Conservation (phyloP, 1,139 yeast species). For the Saccharomyces pastorianus region DNA sequence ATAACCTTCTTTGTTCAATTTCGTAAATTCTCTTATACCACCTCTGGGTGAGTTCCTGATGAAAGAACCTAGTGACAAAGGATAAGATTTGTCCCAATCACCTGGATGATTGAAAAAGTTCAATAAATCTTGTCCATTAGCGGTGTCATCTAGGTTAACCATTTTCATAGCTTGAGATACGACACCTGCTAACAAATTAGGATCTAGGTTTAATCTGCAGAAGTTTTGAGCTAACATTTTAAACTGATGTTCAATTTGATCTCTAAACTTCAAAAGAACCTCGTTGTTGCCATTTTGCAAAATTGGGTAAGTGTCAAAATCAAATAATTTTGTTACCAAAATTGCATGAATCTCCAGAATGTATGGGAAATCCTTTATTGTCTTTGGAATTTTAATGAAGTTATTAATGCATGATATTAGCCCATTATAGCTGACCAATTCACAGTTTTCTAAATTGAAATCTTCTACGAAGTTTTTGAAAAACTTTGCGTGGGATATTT, state of each 20-base stretch:
- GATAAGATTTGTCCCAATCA: conserved; percentile 31
- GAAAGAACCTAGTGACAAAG: conserved; percentile 23
- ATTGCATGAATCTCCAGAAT: conserved; percentile 33
- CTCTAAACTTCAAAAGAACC: conserved; percentile 29
- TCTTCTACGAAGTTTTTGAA: conserved; percentile 24
- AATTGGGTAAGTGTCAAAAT: conserved; percentile 43
- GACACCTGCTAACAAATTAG: conserved; percentile 18
- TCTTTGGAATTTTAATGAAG: conserved; percentile 26
- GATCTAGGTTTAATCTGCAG: conserved; percentile 21
- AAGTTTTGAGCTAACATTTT: conserved; percentile 19
- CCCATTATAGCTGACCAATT: conserved; percentile 20
- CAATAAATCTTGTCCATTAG: conserved; percentile 18
- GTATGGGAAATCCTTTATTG: conserved; percentile 19
- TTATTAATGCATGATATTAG: conserved; percentile 21
- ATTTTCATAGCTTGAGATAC: conserved; percentile 28
- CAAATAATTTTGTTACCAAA: conserved; percentile 44
- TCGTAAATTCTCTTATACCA: conserved; percentile 24
- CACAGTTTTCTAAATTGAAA: conserved; percentile 15
- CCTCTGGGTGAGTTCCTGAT: conserved; percentile 22
- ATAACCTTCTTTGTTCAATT: conserved; percentile 22
- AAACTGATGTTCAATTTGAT: conserved; percentile 22
- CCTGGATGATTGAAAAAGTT: conserved; percentile 27
- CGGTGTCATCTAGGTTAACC: conserved; percentile 6
- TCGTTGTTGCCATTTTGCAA: conserved; percentile 37
- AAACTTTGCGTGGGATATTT: conserved; percentile 24